phyloP scores from a whole-genome alignment of 495 filamentous ascomycete genomes.

The Talaromyces wortmannii region DNA sequence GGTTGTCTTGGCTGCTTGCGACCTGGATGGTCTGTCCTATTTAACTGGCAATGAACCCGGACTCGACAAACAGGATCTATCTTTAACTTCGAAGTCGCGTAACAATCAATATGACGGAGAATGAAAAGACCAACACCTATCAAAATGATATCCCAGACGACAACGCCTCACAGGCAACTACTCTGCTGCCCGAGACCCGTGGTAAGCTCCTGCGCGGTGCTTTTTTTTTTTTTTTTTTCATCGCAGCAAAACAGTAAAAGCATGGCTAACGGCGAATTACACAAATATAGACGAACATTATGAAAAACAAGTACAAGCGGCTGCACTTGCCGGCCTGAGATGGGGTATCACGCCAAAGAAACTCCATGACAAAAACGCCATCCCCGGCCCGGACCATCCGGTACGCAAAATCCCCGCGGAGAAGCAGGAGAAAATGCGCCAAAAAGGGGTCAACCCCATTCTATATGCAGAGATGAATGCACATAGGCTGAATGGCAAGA shows the following conservation, averaged over 20 bases:
- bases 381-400: conserved; percentile 7
- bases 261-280: neutral
- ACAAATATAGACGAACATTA: neutral
- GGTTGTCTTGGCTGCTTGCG: too few relatives aligned
- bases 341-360: conserved; percentile 12
- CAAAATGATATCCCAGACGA: neutral
- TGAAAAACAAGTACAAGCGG: neutral
- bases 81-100: too few relatives aligned
- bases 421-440: conserved; percentile 15
- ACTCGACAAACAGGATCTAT: too few relatives aligned
- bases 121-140: neutral
- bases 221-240: too few relatives aligned
- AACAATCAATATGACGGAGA: neutral
- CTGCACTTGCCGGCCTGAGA: neutral
- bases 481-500: conserved; percentile 7
- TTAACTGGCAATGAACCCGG: too few relatives aligned
- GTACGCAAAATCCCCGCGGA: conserved; percentile 15
- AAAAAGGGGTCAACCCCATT: conserved; percentile 14
- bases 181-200: neutral
- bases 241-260: neutral
- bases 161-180: neutral
- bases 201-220: neutral
- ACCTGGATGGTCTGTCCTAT: too few relatives aligned
- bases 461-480: conserved; percentile 13
- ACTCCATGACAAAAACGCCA: neutral